Evolutionary conservation across 1,284 basidiomycete species (phyloP).

Genomic region (Farysia itapuensis): DNA sequence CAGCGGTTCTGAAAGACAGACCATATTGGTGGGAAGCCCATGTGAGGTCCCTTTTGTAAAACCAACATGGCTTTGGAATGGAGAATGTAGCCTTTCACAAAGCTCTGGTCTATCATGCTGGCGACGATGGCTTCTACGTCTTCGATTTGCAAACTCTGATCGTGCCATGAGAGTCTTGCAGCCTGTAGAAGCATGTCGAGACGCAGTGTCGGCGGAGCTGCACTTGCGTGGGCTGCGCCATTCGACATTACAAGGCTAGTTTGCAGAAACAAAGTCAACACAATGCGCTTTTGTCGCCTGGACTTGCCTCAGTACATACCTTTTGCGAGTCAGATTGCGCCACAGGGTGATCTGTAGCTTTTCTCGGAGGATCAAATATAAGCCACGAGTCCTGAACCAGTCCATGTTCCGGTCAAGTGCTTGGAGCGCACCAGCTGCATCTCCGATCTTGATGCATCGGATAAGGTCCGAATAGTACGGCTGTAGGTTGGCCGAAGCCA

Average conservation of each 20-base stretch:
- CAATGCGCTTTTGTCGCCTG: neutral
- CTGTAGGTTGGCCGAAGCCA: constrained; percentile 50
- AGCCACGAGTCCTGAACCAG: constrained; percentile 57
- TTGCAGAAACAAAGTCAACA: neutral
- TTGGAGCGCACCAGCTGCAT: constrained; percentile 44
- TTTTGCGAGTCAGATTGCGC: constrained; percentile 60
- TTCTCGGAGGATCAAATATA: constrained; percentile 60
- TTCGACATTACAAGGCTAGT: constrained; percentile 13
- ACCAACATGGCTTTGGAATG: constrained; percentile 60
- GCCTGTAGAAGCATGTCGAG: constrained; percentile 49
- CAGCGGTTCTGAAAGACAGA: constrained; percentile 23
- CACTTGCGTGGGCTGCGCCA: constrained; percentile 7
- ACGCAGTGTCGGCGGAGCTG: constrained; percentile 56
- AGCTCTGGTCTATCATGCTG: constrained; percentile 61
- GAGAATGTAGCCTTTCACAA: constrained; percentile 61
- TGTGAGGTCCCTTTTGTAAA: constrained; percentile 57
- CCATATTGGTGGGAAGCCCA: constrained; percentile 58
- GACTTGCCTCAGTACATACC: constrained; percentile 33
- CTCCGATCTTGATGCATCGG: constrained; percentile 45
- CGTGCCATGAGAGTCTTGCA: constrained; percentile 57
- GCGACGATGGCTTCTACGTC: constrained; percentile 61
- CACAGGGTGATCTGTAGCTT: constrained; percentile 61
- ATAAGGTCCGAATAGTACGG: constrained; percentile 44
- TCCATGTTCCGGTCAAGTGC: constrained; percentile 55
- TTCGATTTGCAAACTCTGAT: constrained; percentile 51